Conservation (phyloP, 2,329 filamentous ascomycete genomes). For the Cryphonectria parasitica region DNA sequence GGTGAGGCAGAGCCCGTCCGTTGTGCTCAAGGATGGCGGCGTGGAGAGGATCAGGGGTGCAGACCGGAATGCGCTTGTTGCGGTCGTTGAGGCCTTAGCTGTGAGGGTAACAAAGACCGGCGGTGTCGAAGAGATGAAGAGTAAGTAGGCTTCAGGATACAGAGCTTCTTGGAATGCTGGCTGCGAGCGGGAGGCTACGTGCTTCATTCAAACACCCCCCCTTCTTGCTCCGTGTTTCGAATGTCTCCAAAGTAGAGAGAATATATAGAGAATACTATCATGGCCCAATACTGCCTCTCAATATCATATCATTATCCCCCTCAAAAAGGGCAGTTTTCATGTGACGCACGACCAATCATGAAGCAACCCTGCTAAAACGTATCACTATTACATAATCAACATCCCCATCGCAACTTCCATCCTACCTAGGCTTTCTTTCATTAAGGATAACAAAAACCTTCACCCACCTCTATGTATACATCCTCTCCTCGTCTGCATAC, state of each 20-base stretch:
- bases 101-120: constrained; percentile 15
- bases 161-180: not conserved
- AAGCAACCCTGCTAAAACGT: not conserved
- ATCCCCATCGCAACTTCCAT: not conserved
- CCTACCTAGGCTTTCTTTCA: not conserved
- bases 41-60: constrained; percentile 41
- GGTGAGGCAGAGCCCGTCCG: constrained; percentile 23
- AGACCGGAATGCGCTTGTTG: constrained; percentile 37
- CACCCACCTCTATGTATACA: not conserved
- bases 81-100: constrained; percentile 34
- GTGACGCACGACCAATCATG: not conserved
- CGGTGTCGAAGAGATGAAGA: constrained; percentile 15
- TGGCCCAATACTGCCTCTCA: not conserved
- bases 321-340: not conserved
- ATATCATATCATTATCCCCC: not conserved
- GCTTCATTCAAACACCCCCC: not conserved
- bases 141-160: not conserved
- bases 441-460: not conserved
- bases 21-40: constrained; percentile 24
- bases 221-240: not conserved
- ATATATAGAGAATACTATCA: too few relatives aligned
- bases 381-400: not conserved
- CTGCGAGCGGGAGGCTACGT: not conserved
- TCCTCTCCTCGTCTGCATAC: not conserved
- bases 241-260: not conserved